Conservation (phyloP, 495 filamentous ascomycete genomes). For the Trichoderma reesei region DNA sequence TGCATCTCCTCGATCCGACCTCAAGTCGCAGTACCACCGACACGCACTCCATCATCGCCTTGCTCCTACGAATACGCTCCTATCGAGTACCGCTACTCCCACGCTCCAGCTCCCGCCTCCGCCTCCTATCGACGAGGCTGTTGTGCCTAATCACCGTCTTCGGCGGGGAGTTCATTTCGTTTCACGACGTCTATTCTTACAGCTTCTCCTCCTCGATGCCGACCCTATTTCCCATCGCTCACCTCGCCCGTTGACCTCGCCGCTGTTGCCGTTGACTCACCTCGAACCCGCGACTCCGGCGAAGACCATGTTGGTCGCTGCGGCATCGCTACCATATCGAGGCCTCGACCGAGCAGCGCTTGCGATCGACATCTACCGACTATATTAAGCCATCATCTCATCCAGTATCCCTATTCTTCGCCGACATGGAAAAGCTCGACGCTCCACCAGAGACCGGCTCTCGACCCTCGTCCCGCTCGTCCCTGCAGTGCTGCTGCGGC, state of each 20-base stretch:
- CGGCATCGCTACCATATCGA: background rate
- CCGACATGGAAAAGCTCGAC: background rate
- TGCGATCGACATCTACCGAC: background rate
- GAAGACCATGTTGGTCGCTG: background rate
- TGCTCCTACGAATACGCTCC: background rate
- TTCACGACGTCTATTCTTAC: background rate
- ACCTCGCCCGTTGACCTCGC: background rate
- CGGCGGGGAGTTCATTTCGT: background rate
- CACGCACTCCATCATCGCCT: background rate
- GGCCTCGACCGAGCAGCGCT: background rate
- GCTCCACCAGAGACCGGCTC: background rate
- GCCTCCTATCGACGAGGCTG: background rate
- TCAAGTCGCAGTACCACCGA: background rate
- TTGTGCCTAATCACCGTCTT: background rate
- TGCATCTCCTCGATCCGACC: background rate
- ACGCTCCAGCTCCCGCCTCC: background rate
- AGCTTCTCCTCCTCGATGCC: background rate
- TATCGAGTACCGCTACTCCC: background rate
- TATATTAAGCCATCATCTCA: background rate
- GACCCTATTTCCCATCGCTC: background rate
- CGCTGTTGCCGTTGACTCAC: background rate
- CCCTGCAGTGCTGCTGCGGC: conserved; percentile 68
- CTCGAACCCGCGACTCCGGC: background rate
- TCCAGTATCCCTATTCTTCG: background rate
- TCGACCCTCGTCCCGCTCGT: background rate